Percentiles rank a stretch among this genome's conserved stretches.
phyloP scores from a whole-genome alignment of 2,329 filamentous ascomycete species.

The Cladophialophora exuberans region DNA sequence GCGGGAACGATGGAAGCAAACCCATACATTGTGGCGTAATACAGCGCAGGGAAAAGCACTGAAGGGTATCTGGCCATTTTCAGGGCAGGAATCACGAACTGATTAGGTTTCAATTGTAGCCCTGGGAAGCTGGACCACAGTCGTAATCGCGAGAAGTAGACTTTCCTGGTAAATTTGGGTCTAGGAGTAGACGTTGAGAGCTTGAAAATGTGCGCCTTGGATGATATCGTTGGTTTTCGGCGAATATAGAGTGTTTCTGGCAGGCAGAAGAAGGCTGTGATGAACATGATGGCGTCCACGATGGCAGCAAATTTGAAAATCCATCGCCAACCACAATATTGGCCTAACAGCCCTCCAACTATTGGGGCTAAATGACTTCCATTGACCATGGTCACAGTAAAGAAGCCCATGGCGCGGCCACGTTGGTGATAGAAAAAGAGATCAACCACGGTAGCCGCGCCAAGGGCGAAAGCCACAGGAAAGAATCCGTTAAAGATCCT shows the following conservation, averaged over 20 bases:
- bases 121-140: slow-evolving; percentile 25
- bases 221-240: not conserved
- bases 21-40: slow-evolving; percentile 39
- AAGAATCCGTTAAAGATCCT: slow-evolving; percentile 38
- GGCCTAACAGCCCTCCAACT: slow-evolving; percentile 30
- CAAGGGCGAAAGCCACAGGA: slow-evolving; percentile 38
- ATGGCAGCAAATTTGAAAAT: slow-evolving; percentile 36
- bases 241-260: slow-evolving; percentile 39
- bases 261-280: slow-evolving; percentile 35
- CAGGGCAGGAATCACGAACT: slow-evolving; percentile 35
- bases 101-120: slow-evolving; percentile 20
- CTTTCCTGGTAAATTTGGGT: slow-evolving; percentile 12
- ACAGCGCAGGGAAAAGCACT: slow-evolving; percentile 39
- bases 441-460: slow-evolving; percentile 38
- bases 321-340: slow-evolving; percentile 33
- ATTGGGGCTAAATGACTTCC: slow-evolving; percentile 39
- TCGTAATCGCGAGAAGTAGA: slow-evolving; percentile 29
- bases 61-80: slow-evolving; percentile 38
- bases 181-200: not conserved
- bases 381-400: slow-evolving; percentile 36
- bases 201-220: slow-evolving; percentile 1
- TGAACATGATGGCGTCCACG: slow-evolving; percentile 35
- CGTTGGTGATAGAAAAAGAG: slow-evolving; percentile 39
- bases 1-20: slow-evolving; percentile 40
- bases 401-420: slow-evolving; percentile 37